Evolutionary conservation across 305 asterid species (phyloP).

Genomic region (Withania somnifera): DNA sequence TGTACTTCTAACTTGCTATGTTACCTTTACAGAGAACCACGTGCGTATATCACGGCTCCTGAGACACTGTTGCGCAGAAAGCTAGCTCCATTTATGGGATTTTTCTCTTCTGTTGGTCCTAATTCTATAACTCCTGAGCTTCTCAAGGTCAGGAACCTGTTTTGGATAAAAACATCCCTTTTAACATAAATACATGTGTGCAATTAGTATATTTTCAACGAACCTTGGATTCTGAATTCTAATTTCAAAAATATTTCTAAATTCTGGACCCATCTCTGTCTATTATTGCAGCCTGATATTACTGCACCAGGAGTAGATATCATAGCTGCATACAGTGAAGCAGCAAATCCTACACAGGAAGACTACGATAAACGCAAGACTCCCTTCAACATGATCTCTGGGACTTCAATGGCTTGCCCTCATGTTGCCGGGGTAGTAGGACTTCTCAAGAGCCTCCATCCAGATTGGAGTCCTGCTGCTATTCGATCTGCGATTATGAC

Average conservation of each 20-base stretch:
- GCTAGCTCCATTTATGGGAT: slow-evolving; percentile 53
- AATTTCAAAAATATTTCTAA: background rate
- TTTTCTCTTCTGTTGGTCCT: slow-evolving; percentile 69
- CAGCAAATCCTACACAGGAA: slow-evolving; percentile 11
- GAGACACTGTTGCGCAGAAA: slow-evolving; percentile 4
- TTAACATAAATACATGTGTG: background rate
- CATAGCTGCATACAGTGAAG: slow-evolving; percentile 46
- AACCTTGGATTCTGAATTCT: background rate
- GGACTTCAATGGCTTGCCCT: slow-evolving; percentile 87
- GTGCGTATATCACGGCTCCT: slow-evolving; percentile 31
- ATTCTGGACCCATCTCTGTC: background rate
- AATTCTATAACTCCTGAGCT: slow-evolving; percentile 40
- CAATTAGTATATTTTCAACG: background rate
- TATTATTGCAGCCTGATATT: slow-evolving; percentile 40
- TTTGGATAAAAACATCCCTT: background rate
- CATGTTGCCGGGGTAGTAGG: slow-evolving; percentile 66
- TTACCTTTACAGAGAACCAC: slow-evolving; percentile 24
- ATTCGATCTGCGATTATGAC: slow-evolving; percentile 67
- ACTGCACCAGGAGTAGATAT: slow-evolving; percentile 68
- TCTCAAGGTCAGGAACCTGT: slow-evolving; percentile 42
- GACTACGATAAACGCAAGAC: slow-evolving; percentile 19
- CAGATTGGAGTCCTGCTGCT: slow-evolving; percentile 72
- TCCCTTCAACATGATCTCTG: slow-evolving; percentile 30
- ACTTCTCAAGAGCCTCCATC: slow-evolving; percentile 47
- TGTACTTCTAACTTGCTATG: background rate